phyloP scores from a whole-genome alignment of 441 rosid species.

The Melastoma candidum region DNA sequence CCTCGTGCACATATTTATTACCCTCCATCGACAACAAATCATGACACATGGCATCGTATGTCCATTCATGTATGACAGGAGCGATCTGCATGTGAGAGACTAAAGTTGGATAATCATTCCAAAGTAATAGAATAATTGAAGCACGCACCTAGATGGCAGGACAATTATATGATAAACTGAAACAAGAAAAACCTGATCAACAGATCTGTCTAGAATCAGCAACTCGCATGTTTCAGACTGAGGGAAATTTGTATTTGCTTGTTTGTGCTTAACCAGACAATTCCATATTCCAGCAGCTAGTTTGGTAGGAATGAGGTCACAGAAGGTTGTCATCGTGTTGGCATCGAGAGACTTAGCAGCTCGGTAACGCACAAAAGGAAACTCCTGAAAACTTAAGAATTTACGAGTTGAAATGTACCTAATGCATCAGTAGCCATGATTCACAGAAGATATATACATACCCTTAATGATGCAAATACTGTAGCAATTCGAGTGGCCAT shows the following conservation, averaged over 20 bases:
- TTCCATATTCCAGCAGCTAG: slow-evolving; percentile 98
- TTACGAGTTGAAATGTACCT: slow-evolving; percentile 16
- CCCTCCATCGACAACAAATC: slow-evolving; percentile 91
- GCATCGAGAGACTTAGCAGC: slow-evolving; percentile 94
- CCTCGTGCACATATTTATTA: slow-evolving; percentile 90
- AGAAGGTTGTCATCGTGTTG: slow-evolving; percentile 77
- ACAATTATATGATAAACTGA: slow-evolving; percentile 14
- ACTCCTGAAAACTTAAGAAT: slow-evolving; percentile 50
- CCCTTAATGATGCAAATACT: slow-evolving; percentile 96
- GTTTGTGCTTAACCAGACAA: slow-evolving; percentile 60
- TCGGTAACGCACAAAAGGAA: slow-evolving; percentile 82
- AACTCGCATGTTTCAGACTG: slow-evolving; percentile 91
- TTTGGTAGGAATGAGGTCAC: slow-evolving; percentile 88
- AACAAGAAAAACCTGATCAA: slow-evolving; percentile 61
- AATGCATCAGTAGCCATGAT: slow-evolving; percentile 14
- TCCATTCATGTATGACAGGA: slow-evolving; percentile 98
- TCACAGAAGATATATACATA: slow-evolving; percentile 23
- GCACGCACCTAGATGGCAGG: slow-evolving; percentile 5
- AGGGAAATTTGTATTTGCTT: slow-evolving; percentile 67
- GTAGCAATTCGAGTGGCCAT: slow-evolving; percentile 94
- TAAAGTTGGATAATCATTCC: slow-evolving; percentile 10
- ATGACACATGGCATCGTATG: slow-evolving; percentile 98
- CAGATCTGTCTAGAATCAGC: slow-evolving; percentile 87
- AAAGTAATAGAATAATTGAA: slow-evolving; percentile 8
- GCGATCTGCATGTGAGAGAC: slow-evolving; percentile 51